Evolutionary conservation across 345 rosid species (phyloP).

Genomic region (Citrus cavaleriei): DNA sequence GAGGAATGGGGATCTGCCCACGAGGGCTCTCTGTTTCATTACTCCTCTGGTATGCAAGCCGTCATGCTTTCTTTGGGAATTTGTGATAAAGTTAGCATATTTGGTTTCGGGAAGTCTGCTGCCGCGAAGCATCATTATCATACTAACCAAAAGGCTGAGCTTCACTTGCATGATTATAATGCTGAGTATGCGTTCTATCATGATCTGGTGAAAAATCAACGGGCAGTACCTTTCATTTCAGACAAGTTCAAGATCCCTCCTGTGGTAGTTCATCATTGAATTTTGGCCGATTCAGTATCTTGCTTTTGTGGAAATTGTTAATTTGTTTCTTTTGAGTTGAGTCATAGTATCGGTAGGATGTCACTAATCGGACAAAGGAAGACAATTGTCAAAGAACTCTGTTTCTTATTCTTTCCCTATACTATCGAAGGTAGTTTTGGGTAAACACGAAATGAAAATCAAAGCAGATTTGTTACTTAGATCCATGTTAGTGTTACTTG

Average conservation of each 20-base stretch:
- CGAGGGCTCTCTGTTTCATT: slow-evolving; percentile 79
- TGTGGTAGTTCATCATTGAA: slow-evolving; percentile 56
- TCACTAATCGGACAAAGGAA: neutral
- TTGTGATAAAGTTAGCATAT: slow-evolving; percentile 73
- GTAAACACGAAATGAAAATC: neutral
- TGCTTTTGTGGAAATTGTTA: neutral
- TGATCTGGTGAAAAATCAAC: slow-evolving; percentile 53
- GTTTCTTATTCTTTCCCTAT: slow-evolving; percentile 14
- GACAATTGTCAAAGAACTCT: neutral
- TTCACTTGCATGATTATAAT: slow-evolving; percentile 71
- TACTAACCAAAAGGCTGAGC: slow-evolving; percentile 85
- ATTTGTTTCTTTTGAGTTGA: neutral
- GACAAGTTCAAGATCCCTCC: slow-evolving; percentile 62
- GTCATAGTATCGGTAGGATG: slow-evolving; percentile 15
- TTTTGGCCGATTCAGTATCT: slow-evolving; percentile 8
- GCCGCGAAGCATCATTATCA: slow-evolving; percentile 81
- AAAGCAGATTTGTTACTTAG: neutral
- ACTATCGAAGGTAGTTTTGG: slow-evolving; percentile 28
- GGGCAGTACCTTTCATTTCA: slow-evolving; percentile 66
- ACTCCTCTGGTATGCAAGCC: slow-evolving; percentile 94
- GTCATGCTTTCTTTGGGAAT: slow-evolving; percentile 74
- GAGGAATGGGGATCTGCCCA: slow-evolving; percentile 62
- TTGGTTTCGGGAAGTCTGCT: slow-evolving; percentile 79
- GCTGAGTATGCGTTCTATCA: slow-evolving; percentile 74
- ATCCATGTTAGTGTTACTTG: neutral